These are phyloP conservation scores for Cardiospermum halicacabum DNA, from an alignment of 345 rosid species.

Conservation along the genomic window DNA sequence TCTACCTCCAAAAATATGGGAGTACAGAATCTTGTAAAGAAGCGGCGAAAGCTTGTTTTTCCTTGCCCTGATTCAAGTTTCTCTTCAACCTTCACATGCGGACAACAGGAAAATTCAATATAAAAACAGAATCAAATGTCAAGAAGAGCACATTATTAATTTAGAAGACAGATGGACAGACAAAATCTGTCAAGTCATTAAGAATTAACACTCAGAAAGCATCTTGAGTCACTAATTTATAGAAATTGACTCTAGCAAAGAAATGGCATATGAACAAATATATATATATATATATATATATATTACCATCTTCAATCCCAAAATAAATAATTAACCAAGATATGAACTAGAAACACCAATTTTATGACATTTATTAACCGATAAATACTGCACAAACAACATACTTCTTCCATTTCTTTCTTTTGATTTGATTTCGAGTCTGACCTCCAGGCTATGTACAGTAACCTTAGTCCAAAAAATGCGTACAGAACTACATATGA, in stretches of 20 bases:
- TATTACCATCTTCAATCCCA: not conserved
- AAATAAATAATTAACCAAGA: not conserved
- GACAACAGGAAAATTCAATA: not conserved
- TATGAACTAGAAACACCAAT: not conserved
- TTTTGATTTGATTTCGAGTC: conserved; percentile 91
- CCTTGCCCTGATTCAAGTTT: conserved; percentile 92
- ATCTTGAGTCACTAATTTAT: not conserved
- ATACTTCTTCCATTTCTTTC: conserved; percentile 97
- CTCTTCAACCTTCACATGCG: conserved; percentile 76
- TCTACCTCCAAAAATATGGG: conserved; percentile 96
- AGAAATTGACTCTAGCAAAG: not conserved
- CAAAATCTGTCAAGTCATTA: not conserved
- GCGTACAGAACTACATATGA: conserved; percentile 69
- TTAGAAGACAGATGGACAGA: not conserved
- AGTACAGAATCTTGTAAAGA: conserved; percentile 90
- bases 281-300: not conserved
- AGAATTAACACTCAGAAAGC: not conserved
- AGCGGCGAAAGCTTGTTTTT: conserved; percentile 70
- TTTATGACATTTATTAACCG: not conserved
- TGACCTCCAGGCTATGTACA: conserved; percentile 98
- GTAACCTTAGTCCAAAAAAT: conserved; percentile 87
- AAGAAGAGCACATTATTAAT: conserved; percentile 7
- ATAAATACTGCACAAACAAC: conserved; percentile 10
- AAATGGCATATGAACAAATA: not conserved
- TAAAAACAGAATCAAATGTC: not conserved